phyloP scores from a whole-genome alignment of 495 filamentous ascomycete species.

The Talaromyces nanjingensis region DNA sequence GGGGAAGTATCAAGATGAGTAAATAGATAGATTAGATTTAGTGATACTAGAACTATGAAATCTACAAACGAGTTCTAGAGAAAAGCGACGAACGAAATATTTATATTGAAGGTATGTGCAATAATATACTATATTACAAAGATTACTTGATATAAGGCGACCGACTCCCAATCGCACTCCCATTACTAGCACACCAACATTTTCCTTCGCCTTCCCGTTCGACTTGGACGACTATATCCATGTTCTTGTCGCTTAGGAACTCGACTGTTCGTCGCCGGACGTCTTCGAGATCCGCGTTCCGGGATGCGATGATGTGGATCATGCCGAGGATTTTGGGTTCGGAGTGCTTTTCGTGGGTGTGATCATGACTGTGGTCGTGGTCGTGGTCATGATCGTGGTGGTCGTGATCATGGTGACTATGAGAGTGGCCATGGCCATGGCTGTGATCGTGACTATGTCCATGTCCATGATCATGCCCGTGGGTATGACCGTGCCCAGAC shows the following conservation, averaged over 20 bases:
- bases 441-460: conserved; percentile 15
- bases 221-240: conserved; percentile 69
- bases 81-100: not conserved
- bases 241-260: conserved; percentile 51
- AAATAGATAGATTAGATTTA: not conserved
- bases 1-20: conserved; percentile 9
- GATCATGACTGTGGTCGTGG: conserved; percentile 13
- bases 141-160: conserved; percentile 6
- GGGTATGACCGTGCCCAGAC: conserved; percentile 22
- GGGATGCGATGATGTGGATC: conserved; percentile 71
- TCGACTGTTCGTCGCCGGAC: conserved; percentile 59
- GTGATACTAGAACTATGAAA: not conserved
- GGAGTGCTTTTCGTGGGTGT: conserved; percentile 16
- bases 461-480: conserved; percentile 15
- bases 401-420: conserved; percentile 18
- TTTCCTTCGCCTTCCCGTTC: conserved; percentile 68
- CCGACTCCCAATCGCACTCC: conserved; percentile 4
- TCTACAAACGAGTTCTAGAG: too few relatives aligned
- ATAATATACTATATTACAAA: not conserved
- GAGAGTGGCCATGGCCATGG: conserved; percentile 14
- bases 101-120: not conserved
- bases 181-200: conserved; percentile 66
- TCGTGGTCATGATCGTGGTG: conserved; percentile 6
- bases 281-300: conserved; percentile 66
- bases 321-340: conserved; percentile 55